A percentile compares a stretch with the other conserved stretches of the same genome.
Evolutionary conservation across 1,284 basidiomycete genomes (phyloP).

Genomic region (Ceratobasidium sp.): DNA sequence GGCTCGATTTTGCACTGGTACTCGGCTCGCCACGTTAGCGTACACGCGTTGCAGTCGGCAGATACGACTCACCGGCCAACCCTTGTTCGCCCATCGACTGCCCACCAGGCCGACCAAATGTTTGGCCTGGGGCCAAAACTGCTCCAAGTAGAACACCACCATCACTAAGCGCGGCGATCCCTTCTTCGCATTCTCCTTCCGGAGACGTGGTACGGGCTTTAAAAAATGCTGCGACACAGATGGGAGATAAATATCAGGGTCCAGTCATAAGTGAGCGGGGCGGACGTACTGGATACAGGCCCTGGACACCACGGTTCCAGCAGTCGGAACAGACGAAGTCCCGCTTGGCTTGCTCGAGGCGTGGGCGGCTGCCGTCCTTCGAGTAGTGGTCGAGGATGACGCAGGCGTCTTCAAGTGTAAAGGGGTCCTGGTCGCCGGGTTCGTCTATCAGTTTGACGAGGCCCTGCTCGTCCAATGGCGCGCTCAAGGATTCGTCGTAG

Average conservation of each 20-base stretch:
- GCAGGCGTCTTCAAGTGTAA: constrained; percentile 16
- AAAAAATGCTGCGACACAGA: constrained; percentile 1
- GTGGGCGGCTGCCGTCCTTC: not conserved
- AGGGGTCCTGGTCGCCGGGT: not conserved
- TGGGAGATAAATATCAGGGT: not conserved
- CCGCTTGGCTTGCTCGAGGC: not conserved
- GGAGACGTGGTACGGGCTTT: not conserved
- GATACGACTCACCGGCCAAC: constrained; percentile 15
- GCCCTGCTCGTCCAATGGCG: not conserved
- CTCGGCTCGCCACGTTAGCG: not conserved
- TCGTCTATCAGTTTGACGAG: not conserved
- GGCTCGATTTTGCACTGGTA: constrained; percentile 1
- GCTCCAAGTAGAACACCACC: constrained; percentile 28
- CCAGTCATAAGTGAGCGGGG: not conserved
- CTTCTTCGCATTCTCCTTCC: not conserved
- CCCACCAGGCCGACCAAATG: not conserved
- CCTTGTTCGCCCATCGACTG: not conserved
- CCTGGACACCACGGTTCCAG: not conserved
- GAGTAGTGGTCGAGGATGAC: constrained; percentile 20
- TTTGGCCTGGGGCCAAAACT: constrained; percentile 27
- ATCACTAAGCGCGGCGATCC: not conserved
- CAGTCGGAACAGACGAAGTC: constrained; percentile 22
- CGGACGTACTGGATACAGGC: constrained; percentile 5
- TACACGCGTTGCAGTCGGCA: not conserved
- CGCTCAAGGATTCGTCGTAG: constrained; percentile 2